A percentile compares a stretch with the other conserved stretches of the same genome.
Conservation (phyloP, 2,329 filamentous ascomycete genomes). For the Xylaria sp. region DNA sequence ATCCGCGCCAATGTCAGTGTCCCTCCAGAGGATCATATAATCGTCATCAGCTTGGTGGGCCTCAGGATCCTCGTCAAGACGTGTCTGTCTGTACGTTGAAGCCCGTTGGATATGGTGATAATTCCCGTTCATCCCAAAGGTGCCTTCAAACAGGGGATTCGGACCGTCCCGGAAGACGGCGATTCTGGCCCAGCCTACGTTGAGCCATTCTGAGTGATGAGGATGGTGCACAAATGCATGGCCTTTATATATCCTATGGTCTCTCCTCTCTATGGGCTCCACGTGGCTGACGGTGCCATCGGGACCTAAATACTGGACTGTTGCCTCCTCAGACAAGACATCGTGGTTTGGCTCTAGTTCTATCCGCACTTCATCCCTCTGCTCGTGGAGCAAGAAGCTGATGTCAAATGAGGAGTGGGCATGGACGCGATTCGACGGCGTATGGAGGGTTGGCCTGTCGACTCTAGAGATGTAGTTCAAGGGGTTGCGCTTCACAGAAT, state of each 20-base stretch:
- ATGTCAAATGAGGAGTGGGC: conserved; percentile 80
- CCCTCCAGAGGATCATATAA: conserved; percentile 85
- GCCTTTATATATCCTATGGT: conserved; percentile 82
- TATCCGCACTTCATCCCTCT: conserved; percentile 67
- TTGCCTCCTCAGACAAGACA: conserved; percentile 71
- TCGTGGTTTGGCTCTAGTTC: conserved; percentile 86
- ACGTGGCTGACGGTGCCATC: conserved; percentile 63
- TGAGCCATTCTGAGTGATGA: conserved; percentile 62
- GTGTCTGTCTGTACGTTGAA: conserved; percentile 67
- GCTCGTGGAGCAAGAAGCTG: conserved; percentile 66
- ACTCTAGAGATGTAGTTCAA: conserved; percentile 68
- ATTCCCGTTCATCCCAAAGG: conserved; percentile 74
- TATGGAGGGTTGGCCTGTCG: conserved; percentile 70
- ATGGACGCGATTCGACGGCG: conserved; percentile 72
- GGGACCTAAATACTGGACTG: conserved; percentile 63
- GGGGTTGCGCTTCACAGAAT: conserved; percentile 70
- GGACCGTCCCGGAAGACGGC: conserved; percentile 70
- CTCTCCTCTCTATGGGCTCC: conserved; percentile 65
- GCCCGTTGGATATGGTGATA: conserved; percentile 81
- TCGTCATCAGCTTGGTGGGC: conserved; percentile 55
- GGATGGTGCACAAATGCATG: conserved; percentile 63
- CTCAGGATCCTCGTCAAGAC: conserved; percentile 64
- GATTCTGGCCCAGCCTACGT: conserved; percentile 82
- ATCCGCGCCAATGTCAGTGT: conserved; percentile 67
- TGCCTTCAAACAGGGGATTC: conserved; percentile 80